Conservation (phyloP, 306 rosid genomes). For the Begonia loranthoides region DNA sequence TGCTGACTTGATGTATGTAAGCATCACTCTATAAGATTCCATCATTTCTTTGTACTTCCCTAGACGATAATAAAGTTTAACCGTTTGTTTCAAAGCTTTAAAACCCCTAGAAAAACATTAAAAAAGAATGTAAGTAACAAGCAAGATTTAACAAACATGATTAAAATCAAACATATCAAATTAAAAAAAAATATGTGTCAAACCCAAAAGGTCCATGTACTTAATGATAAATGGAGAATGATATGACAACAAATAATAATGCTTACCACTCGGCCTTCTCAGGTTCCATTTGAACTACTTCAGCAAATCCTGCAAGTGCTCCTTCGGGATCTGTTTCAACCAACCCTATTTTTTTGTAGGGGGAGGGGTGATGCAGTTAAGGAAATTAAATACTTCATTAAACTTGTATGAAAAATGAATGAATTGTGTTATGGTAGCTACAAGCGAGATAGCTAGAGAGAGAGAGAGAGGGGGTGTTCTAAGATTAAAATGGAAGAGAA, state of each 20-base stretch:
- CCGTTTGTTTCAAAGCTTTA: conserved; percentile 93
- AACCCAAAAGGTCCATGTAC: too few species aligned
- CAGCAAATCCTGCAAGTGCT: conserved; percentile 81
- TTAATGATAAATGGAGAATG: too few species aligned
- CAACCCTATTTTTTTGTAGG: conserved; percentile 34
- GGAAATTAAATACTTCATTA: background rate
- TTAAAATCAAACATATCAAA: too few species aligned
- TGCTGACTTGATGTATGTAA: conserved; percentile 94
- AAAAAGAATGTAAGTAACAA: background rate
- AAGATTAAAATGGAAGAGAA: too few species aligned
- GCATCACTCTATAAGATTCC: conserved; percentile 95
- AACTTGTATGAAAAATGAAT: background rate
- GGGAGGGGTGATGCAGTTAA: background rate
- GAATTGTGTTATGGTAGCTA: too few species aligned
- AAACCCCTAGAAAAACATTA: conserved; percentile 49
- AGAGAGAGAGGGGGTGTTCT: too few species aligned
- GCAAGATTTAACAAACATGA: too few species aligned
- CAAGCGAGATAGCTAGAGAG: too few species aligned
- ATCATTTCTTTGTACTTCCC: conserved; percentile 92
- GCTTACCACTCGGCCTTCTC: conserved; percentile 92
- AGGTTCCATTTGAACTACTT: conserved; percentile 82
- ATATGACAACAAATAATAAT: background rate
- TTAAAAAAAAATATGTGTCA: too few species aligned
- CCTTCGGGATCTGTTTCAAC: conserved; percentile 88
- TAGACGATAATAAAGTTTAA: conserved; percentile 82